Evolutionary conservation across 495 filamentous ascomycete genomes (phyloP), one percentile per base, ranked within the genome.

Genomic region (Penicillium malachiteum): DNA sequence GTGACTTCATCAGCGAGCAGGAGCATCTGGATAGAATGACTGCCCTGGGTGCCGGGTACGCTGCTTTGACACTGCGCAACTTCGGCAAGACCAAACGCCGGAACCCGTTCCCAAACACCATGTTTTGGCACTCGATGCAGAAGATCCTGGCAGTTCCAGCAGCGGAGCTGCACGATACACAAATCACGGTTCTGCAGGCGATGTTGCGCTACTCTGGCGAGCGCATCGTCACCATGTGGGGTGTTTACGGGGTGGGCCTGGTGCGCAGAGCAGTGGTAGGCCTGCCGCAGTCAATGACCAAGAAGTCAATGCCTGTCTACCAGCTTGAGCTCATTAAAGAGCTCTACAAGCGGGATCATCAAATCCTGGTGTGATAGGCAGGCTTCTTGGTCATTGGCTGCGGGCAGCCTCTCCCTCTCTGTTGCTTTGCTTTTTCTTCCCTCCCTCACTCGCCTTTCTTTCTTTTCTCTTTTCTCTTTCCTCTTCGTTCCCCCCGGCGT

Each of bases 41-140:
- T 7, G 94, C 92, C 2, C 73, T 97, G 1, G 90, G 84, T 0
- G 85, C 88, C 14, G 95, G 95, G 3, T 99, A 84, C 65, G 86
- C 92, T 0, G 81, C 93, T 7, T 72, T 97, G 13, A 80, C 87
- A 2, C 76, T 96, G 6, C 86, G 93, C 33, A 88, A 95, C 60
- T 98, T 96, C 63, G 76, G 78, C 33, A 84, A 79, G 57, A 82
- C 85, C 0, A 74, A 75, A 31, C 75, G 76, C n/a, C 67, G 66
- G 17, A 95, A 95, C 55, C 91, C 93, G 0, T 91, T 87, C 64
- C 90, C 92, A 0, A 87, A 88, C 40, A 77, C 76, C 21, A 77
- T 91, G 21, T 97, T 91, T 71, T 99, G 94, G 94, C 66, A 73
- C 9, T 74, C 86, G 0, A 71, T 97, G 60, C 81, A 89, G 4